Evolutionary conservation across 306 rosid species (phyloP).

Genomic region (Vigna mungo): DNA sequence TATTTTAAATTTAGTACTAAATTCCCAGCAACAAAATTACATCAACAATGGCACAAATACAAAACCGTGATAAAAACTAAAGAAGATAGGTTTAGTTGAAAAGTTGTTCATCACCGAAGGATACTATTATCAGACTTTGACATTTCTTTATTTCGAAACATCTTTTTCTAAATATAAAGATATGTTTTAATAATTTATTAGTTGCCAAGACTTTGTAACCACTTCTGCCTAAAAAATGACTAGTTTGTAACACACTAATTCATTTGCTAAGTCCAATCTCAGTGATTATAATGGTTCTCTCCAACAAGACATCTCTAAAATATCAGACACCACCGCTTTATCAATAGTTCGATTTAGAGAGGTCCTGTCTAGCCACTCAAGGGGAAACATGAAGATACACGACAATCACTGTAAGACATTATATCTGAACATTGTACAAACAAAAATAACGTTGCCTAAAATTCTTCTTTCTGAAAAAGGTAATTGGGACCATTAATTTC

Average conservation of each 20-base stretch:
- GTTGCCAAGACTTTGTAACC: background rate
- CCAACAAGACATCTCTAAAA: background rate
- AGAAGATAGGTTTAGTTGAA: no score
- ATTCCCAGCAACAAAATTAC: no score
- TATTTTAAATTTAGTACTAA: no score
- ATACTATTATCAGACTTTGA: no score
- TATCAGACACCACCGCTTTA: background rate
- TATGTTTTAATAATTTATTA: no score
- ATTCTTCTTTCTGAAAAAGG: conserved; percentile 30
- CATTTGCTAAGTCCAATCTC: background rate
- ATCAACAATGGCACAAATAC: no score
- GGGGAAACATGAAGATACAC: background rate
- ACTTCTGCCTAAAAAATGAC: no score
- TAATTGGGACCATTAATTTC: conserved; percentile 15
- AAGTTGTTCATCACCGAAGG: no score
- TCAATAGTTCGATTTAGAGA: background rate
- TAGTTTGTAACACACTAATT: background rate
- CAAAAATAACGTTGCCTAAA: background rate
- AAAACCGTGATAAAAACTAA: no score
- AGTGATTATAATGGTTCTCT: conserved; percentile 1
- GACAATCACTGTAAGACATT: background rate
- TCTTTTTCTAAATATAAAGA: no score
- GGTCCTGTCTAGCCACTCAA: background rate
- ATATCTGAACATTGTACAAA: conserved; percentile 8
- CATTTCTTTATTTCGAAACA: no score